Conservation (phyloP, 768 basidiomycete genomes). For the Pleurotus platypus region DNA sequence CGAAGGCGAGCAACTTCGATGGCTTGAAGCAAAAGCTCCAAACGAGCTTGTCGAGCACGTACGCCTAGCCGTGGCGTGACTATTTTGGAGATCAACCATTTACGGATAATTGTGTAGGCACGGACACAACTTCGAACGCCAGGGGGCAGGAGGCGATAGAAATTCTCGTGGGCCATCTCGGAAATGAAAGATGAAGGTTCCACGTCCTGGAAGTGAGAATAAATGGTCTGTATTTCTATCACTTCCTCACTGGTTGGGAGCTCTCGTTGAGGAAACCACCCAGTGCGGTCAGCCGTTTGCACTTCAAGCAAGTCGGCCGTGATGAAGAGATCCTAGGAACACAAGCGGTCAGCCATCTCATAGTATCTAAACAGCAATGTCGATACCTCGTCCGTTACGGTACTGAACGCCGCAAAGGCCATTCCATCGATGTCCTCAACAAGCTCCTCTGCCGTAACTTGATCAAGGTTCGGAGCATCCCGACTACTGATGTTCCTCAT, state of each 20-base stretch:
- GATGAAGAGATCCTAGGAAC: constrained; percentile 65
- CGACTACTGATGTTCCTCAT: constrained; percentile 33
- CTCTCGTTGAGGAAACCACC: constrained; percentile 74
- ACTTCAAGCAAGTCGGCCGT: constrained; percentile 79
- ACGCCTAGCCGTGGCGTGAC: constrained; percentile 62
- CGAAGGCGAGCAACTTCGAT: constrained; percentile 73
- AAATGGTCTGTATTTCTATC: constrained; percentile 78
- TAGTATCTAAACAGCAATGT: background rate
- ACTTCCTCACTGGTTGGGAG: constrained; percentile 49
- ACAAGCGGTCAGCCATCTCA: constrained; percentile 4
- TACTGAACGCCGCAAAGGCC: constrained; percentile 70
- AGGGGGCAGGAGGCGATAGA: constrained; percentile 75
- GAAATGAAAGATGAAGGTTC: constrained; percentile 71
- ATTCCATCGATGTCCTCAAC: constrained; percentile 79
- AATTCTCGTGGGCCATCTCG: constrained; percentile 62
- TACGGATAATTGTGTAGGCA: constrained; percentile 72
- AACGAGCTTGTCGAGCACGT: constrained; percentile 60
- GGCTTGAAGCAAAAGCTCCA: constrained; percentile 68
- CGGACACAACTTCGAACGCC: constrained; percentile 73
- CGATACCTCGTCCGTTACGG: constrained; percentile 71
- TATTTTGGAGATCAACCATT: constrained; percentile 74
- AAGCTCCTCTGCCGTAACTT: constrained; percentile 61
- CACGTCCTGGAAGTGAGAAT: constrained; percentile 68
- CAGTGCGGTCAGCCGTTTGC: constrained; percentile 73
- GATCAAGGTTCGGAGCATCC: constrained; percentile 62